phyloP scores from a whole-genome alignment of 495 filamentous ascomycete species.

The Hyaloscypha hepaticicola region DNA sequence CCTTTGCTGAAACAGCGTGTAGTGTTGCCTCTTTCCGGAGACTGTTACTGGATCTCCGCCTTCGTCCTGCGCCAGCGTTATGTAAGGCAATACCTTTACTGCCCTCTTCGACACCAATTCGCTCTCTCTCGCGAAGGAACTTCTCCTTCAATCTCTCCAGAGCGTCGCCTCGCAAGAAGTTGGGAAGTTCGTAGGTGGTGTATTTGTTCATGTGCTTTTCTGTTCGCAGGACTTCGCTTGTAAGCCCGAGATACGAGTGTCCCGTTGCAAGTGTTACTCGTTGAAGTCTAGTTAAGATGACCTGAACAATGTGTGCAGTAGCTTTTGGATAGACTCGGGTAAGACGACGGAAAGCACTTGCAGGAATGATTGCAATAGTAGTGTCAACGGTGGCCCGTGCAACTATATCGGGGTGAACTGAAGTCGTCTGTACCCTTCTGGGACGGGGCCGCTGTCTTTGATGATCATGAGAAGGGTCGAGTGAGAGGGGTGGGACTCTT shows the following conservation, averaged over 20 bases:
- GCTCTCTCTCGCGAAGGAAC: slow-evolving; percentile 81
- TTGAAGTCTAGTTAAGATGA: slow-evolving; percentile 91
- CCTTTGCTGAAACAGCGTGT: slow-evolving; percentile 54
- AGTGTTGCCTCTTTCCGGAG: slow-evolving; percentile 80
- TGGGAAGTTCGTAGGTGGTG: slow-evolving; percentile 87
- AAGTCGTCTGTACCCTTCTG: slow-evolving; percentile 58
- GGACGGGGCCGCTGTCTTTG: slow-evolving; percentile 38
- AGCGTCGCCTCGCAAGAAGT: slow-evolving; percentile 82
- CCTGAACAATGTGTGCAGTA: slow-evolving; percentile 95
- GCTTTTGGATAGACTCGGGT: slow-evolving; percentile 96
- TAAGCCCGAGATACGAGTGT: slow-evolving; percentile 89
- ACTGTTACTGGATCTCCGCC: slow-evolving; percentile 69
- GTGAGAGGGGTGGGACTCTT: slow-evolving; percentile 69
- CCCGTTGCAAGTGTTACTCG: slow-evolving; percentile 92
- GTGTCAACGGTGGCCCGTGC: slow-evolving; percentile 96
- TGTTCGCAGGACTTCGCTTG: slow-evolving; percentile 83
- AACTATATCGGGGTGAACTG: slow-evolving; percentile 94
- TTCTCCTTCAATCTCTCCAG: slow-evolving; percentile 89
- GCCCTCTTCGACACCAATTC: slow-evolving; percentile 77
- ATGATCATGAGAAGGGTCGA: slow-evolving; percentile 49
- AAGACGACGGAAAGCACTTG: slow-evolving; percentile 87
- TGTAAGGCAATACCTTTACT: slow-evolving; percentile 95
- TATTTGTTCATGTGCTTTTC: slow-evolving; percentile 91
- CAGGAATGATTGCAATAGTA: slow-evolving; percentile 96
- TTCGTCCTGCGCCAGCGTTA: slow-evolving; percentile 64